phyloP scores from a whole-genome alignment of 345 rosid genomes.

The Theobroma cacao region DNA sequence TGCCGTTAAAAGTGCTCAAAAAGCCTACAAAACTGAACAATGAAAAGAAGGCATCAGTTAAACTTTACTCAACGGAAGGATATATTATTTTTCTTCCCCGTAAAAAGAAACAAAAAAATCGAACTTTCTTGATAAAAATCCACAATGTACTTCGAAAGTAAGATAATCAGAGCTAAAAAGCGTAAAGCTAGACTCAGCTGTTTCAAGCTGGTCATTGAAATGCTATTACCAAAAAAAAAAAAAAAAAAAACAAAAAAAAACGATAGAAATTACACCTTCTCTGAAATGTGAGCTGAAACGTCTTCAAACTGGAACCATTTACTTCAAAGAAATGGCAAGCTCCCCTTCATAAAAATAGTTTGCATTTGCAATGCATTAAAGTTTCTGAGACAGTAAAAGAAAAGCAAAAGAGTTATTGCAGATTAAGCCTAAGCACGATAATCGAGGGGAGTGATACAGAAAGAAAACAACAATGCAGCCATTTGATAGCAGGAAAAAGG shows the following conservation, averaged over 20 bases:
- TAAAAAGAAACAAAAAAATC: neutral
- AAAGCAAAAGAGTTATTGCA: neutral
- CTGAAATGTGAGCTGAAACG: neutral
- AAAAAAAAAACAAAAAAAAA: neutral
- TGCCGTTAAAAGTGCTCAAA: neutral
- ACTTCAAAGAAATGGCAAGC: neutral
- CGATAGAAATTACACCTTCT: neutral
- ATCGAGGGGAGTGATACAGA: conserved; percentile 9
- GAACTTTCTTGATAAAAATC: neutral
- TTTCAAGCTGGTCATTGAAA: neutral
- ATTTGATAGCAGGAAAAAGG: neutral
- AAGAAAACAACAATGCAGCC: conserved; percentile 13
- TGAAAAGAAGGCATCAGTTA: neutral
- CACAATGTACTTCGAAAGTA: neutral
- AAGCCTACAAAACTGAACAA: neutral
- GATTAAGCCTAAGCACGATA: conserved; percentile 18
- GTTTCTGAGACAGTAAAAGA: neutral
- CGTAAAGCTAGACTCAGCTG: neutral
- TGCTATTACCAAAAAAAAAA: neutral
- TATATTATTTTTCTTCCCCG: neutral
- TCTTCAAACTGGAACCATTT: neutral
- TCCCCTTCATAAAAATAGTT: neutral
- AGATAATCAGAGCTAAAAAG: neutral
- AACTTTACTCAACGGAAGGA: neutral
- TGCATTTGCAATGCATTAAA: conserved; percentile 19